Evolutionary conservation across 345 rosid genomes (phyloP), one percentile per base, ranked within the genome.

Genomic region (Citrus maxima): DNA sequence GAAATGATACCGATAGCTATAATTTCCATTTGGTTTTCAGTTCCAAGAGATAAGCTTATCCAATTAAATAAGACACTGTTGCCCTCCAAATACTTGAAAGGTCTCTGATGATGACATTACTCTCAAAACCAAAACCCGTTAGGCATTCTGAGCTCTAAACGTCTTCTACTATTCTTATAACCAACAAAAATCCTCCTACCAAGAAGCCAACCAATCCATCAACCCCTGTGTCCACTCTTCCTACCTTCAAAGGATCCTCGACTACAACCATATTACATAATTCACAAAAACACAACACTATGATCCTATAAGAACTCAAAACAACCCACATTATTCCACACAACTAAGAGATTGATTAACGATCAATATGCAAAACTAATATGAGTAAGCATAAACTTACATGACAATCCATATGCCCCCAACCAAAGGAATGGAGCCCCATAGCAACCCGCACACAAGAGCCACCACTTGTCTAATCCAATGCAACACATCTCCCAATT

Each of bases 401-500:
- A 90, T 10, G 76, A 82, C 77, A 63, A 96, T 85, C 99, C 98
- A 96, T 61, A 96, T 77, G 80, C 97, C 98, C 38, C 99, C 99
- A 73, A 89, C 93, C 61, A 91, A 71, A n/a, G 98, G 99, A 25
- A 94, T 70, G 19, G 97, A 81, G 18, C 99, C 98, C 89, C 94
- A 96, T 69, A 96, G 76, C 87, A 96, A 87, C 56, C 98, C 99
- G 75, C 92, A 90, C 16, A 90, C 37, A 42, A 96, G 81, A 30
- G 94, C 99, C 72, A 91, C 90, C 9, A 82, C 88, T 87, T 96
- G 99, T 71, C 98, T 83, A 80, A 94, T 91, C 99, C 99, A 96
- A 83, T 96, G 99, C 89, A 96, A 85, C 65, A 88, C 97, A 85
- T 96, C 99, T 85, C 99, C 99, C 79, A 96, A 82, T 88, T 94